Conservation (phyloP, 202 grass and related monocot genomes). For the Zoysia matrella region DNA sequence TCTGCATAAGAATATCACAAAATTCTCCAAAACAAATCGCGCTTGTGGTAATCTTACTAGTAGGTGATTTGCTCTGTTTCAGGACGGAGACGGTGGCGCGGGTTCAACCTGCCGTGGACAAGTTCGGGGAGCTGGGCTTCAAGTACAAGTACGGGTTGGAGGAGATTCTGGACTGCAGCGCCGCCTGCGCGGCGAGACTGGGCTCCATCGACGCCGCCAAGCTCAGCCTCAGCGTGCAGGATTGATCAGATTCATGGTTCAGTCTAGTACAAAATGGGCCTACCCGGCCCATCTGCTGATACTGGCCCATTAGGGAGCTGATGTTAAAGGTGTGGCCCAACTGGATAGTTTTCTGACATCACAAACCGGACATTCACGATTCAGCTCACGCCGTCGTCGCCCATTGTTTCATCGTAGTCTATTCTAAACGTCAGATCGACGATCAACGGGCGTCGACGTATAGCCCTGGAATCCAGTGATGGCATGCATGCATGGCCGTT, state of each 20-base stretch:
- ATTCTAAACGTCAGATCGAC: conserved; percentile 12
- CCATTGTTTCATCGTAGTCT: conserved; percentile 22
- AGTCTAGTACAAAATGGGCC: too few relatives aligned
- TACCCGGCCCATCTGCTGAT: too few relatives aligned
- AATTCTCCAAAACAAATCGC: too few relatives aligned
- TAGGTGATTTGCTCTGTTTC: not conserved
- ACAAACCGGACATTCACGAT: conserved; percentile 16
- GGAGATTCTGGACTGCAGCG: conserved; percentile 57
- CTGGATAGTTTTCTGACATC: not conserved
- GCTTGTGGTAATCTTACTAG: too few relatives aligned
- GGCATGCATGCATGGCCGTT: too few relatives aligned
- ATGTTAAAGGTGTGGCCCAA: too few relatives aligned
- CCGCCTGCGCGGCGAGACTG: conserved; percentile 46
- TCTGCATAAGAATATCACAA: too few relatives aligned
- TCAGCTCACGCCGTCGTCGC: conserved; percentile 21
- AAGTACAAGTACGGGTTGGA: conserved; percentile 54
- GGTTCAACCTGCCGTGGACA: conserved; percentile 35
- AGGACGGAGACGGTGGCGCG: conserved; percentile 49
- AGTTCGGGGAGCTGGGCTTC: conserved; percentile 58
- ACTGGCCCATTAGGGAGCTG: too few relatives aligned
- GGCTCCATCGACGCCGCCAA: conserved; percentile 26
- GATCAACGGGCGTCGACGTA: not conserved
- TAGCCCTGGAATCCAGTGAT: too few relatives aligned
- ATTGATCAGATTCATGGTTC: too few relatives aligned
- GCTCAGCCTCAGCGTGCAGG: not conserved